Base-by-base conservation (phyloP, 1,284 basidiomycete genomes). In the Puccinia coronata region DNA sequence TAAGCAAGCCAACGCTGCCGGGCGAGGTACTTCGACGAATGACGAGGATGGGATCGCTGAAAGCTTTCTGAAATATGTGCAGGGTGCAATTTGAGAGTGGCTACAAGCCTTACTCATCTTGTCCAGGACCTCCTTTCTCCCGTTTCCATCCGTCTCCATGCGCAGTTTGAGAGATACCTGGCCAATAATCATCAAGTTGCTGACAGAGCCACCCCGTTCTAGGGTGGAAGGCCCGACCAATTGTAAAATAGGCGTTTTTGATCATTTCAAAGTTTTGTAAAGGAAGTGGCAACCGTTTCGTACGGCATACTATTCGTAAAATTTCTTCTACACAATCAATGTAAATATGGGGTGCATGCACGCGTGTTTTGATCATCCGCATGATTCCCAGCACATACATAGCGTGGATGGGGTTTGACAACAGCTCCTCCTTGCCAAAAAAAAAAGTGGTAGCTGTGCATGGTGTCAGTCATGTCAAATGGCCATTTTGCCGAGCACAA, bases 51-150 rank as follows among this genome's bases (percentile, higher is more conserved):
- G 39, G 18, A 79, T 79, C 28, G 67, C 67, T 18, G 65, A 70
- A n/a, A 59, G 77, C 65, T 79, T 79, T 61, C 53, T 79, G n/a
- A 59, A 70, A 47, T 79, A 79, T 70, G 63, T 79, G 9, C 65
- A 79, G 57, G 77, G 77, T 47, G 67, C 77, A 31, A 36, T 79
- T 34, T 76, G 63, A 67, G 39, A 28, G 36, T 39, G 23, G 2
- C 18, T 20, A 20, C n/a, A 4, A 14, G 16, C 41, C 23, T 63
- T 63, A 34, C 59, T 34, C 49, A 51, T 20, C 23, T 9, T 4
- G 4, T 11, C 49, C 4, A 4, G 23, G 49, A 4, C 4, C 23
- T 16, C 4, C 49, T 51, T 51, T 51, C 49, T 16, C 23, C 49
- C 12, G 23, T 16, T 51, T 20, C 18, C 49, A 51, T 4, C 18